Evolutionary conservation across 2,329 filamentous ascomycete genomes (phyloP).

Genomic region (Cordyceps militaris): DNA sequence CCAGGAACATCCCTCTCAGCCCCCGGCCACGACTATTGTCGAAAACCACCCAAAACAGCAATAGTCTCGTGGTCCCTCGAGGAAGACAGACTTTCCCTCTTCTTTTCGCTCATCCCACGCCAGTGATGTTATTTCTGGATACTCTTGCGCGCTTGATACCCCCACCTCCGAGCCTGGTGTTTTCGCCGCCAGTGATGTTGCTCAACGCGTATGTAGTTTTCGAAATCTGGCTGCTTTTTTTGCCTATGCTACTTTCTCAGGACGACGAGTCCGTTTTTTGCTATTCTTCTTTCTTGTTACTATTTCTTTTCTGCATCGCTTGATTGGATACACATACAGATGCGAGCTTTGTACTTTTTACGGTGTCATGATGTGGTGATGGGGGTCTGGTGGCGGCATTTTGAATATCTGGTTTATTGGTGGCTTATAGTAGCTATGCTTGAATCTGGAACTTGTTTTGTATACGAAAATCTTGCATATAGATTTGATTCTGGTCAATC

Average conservation of each 20-base stretch:
- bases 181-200: slow-evolving; percentile 11
- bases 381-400: not conserved
- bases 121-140: slow-evolving; percentile 14
- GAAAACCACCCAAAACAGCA: not conserved
- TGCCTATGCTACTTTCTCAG: not conserved
- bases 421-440: not conserved
- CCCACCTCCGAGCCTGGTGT: slow-evolving; percentile 3
- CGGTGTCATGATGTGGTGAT: not conserved
- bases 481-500: not conserved
- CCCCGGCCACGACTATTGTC: not conserved
- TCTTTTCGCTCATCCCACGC: not conserved
- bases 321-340: not conserved
- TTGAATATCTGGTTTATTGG: not conserved
- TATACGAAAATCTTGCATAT: not conserved
- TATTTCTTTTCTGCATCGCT: not conserved
- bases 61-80: not conserved
- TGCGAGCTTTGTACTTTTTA: not conserved
- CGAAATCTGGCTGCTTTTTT: slow-evolving; percentile 11
- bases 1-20: not conserved
- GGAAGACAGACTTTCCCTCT: not conserved
- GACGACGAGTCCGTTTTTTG: not conserved
- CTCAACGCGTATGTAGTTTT: slow-evolving; percentile 7
- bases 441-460: not conserved
- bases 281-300: not conserved
- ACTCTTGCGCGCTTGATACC: slow-evolving; percentile 12